Conservation (phyloP, 148 eudicot genomes). For the Nepenthes mirabilis region DNA sequence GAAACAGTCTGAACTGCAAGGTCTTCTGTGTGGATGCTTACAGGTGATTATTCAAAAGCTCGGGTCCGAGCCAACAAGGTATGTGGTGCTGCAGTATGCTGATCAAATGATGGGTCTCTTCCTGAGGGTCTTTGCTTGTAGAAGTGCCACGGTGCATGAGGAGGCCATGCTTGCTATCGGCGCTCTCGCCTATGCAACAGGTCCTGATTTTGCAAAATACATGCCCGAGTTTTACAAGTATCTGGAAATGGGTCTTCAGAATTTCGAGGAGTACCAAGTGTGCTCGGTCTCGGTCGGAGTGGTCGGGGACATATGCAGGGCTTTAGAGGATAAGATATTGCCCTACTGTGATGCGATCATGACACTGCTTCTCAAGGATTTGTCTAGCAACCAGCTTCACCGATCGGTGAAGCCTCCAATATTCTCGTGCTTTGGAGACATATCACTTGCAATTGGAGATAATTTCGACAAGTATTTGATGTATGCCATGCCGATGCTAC, state of each 20-base stretch:
- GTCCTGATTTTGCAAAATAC: constrained; percentile 65
- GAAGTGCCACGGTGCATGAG: constrained; percentile 87
- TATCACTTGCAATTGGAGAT: constrained; percentile 88
- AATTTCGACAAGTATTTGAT: constrained; percentile 80
- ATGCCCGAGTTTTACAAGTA: constrained; percentile 80
- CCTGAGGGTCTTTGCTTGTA: constrained; percentile 72
- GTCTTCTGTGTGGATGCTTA: constrained; percentile 82
- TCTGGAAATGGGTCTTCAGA: constrained; percentile 92
- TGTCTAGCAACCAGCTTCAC: constrained; percentile 81
- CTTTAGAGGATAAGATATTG: constrained; percentile 72
- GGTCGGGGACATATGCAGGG: constrained; percentile 87
- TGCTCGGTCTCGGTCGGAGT: constrained; percentile 93
- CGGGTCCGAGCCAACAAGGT: constrained; percentile 57
- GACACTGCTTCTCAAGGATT: constrained; percentile 86
- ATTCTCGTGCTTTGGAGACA: constrained; percentile 89
- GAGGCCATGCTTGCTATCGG: constrained; percentile 96
- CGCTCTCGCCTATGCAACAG: constrained; percentile 79
- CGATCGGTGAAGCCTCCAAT: constrained; percentile 95
- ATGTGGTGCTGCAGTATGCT: constrained; percentile 57
- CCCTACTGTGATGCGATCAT: constrained; percentile 91
- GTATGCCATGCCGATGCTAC: constrained; percentile 95
- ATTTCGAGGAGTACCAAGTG: constrained; percentile 84
- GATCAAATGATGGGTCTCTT: constrained; percentile 83
- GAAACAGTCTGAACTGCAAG: constrained; percentile 72
- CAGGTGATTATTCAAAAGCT: constrained; percentile 91